Evolutionary conservation across 164 flowering plant genomes (phyloP).

Genomic region (Vitis riparia): DNA sequence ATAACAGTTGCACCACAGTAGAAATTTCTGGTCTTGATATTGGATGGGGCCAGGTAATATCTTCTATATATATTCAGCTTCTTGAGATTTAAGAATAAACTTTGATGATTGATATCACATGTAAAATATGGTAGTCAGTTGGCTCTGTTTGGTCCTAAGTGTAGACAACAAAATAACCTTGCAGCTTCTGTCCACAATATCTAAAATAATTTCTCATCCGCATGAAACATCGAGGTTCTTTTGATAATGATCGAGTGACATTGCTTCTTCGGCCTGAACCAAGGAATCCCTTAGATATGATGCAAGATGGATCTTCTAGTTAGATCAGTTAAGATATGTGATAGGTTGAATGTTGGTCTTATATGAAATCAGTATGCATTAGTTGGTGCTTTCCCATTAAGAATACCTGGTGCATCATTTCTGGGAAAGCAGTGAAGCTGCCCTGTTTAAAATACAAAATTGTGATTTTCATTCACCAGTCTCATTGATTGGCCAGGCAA

Average conservation of each 20-base stretch:
- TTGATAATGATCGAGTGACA: too few species aligned
- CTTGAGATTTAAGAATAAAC: background rate
- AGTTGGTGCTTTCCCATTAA: background rate
- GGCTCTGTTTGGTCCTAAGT: background rate
- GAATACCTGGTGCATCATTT: background rate
- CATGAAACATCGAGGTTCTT: too few species aligned
- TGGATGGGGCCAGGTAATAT: slow-evolving; percentile 95
- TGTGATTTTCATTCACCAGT: too few species aligned
- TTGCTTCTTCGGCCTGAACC: too few species aligned
- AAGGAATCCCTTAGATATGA: too few species aligned
- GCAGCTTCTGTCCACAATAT: too few species aligned
- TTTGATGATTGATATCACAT: background rate
- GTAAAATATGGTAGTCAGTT: background rate
- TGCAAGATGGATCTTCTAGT: too few species aligned
- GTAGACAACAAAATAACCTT: too few species aligned
- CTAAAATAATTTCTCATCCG: too few species aligned
- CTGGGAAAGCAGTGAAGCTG: background rate
- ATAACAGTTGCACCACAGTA: slow-evolving; percentile 51
- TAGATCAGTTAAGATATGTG: too few species aligned
- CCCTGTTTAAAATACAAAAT: too few species aligned
- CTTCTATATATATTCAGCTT: background rate
- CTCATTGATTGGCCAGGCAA: too few species aligned
- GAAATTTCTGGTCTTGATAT: slow-evolving; percentile 93
- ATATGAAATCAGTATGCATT: background rate
- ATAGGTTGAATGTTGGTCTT: background rate